These are phyloP conservation scores for Colletotrichum cereale DNA, from an alignment of 2,329 filamentous ascomycete genomes.

Conservation along the genomic window DNA sequence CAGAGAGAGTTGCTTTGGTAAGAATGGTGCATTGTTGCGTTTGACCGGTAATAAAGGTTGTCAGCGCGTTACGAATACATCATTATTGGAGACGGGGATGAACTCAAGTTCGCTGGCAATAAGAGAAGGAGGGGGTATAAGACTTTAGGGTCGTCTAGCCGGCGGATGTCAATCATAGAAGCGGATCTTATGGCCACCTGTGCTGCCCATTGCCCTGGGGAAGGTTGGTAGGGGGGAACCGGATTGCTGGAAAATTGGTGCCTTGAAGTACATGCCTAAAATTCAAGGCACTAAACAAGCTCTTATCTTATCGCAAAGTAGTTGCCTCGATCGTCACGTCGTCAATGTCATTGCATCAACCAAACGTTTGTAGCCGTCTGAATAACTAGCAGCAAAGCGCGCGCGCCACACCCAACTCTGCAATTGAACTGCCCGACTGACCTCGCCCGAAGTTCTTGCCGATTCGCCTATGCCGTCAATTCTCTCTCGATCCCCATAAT, in stretches of 20 bases:
- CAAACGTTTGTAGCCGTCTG: constrained; percentile 11
- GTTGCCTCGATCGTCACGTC: neutral
- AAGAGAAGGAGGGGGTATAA: too few species aligned
- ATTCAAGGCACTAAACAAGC: neutral
- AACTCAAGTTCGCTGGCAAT: constrained; percentile 17
- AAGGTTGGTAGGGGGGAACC: neutral
- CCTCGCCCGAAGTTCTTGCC: neutral
- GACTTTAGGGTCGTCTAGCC: neutral
- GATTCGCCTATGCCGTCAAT: neutral
- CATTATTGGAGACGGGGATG: neutral
- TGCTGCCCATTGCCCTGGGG: constrained; percentile 8
- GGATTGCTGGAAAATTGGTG: neutral
- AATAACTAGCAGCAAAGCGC: neutral
- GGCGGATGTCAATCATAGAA: constrained; percentile 26
- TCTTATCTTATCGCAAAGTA: constrained; percentile 32
- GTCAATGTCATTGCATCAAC: constrained; percentile 15
- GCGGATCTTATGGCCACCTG: constrained; percentile 27
- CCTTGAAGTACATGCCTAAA: neutral
- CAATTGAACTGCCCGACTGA: neutral
- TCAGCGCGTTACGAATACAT: constrained; percentile 2
- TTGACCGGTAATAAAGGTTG: constrained; percentile 26
- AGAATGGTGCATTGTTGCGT: neutral
- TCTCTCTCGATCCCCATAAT: neutral
- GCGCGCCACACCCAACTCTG: neutral
- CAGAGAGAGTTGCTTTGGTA: constrained; percentile 25